phyloP scores from a whole-genome alignment of 2,329 filamentous ascomycete species.

The Cadophora malorum region DNA sequence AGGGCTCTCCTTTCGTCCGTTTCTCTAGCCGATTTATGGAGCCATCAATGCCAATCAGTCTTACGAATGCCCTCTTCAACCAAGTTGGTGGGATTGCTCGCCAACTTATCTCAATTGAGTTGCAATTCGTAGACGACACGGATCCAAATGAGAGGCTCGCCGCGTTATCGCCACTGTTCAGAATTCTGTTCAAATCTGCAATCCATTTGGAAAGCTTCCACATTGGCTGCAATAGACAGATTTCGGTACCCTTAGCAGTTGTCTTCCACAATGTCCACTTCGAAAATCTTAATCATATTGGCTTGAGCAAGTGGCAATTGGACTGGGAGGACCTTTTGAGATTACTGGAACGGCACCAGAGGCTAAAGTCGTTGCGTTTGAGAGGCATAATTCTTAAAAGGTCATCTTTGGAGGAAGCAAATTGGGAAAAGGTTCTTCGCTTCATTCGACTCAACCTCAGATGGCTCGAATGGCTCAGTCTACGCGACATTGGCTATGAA shows the following conservation, averaged over 20 bases:
- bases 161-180: conserved; percentile 63
- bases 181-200: conserved; percentile 62
- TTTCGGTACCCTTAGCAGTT: conserved; percentile 62
- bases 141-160: conserved; percentile 64
- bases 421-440: conserved; percentile 65
- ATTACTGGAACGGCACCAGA: conserved; percentile 61
- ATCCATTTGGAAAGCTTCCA: conserved; percentile 67
- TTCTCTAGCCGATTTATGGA: conserved; percentile 63
- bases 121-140: conserved; percentile 56
- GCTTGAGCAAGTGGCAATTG: conserved; percentile 69
- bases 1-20: conserved; percentile 22
- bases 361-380: conserved; percentile 62
- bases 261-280: conserved; percentile 68
- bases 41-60: conserved; percentile 60
- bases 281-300: conserved; percentile 66
- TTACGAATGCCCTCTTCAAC: conserved; percentile 54
- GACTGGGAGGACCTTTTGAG: conserved; percentile 65
- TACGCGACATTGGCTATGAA: conserved; percentile 67
- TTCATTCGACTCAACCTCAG: conserved; percentile 62
- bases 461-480: conserved; percentile 64
- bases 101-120: conserved; percentile 65
- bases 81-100: conserved; percentile 58
- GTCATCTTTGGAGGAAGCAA: conserved; percentile 47
- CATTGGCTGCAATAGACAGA: conserved; percentile 65
- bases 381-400: conserved; percentile 66